Evolutionary conservation across 2,329 filamentous ascomycete species (phyloP).

Genomic region (Ascochyta koolunga): DNA sequence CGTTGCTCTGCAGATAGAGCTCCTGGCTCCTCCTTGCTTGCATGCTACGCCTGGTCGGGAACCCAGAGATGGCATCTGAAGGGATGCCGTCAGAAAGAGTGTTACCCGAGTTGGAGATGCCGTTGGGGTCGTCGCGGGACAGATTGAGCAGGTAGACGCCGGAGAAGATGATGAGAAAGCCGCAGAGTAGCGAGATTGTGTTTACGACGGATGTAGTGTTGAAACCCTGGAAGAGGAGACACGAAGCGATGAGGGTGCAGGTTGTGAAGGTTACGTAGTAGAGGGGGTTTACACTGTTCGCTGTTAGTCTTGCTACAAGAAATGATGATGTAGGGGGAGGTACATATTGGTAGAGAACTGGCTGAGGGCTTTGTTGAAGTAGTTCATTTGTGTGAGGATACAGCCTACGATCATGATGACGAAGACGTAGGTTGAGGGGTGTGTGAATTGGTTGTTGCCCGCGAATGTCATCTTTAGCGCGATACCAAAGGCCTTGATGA

Average conservation of each 20-base stretch:
- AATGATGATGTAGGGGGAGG: constrained; percentile 43
- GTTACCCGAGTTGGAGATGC: constrained; percentile 64
- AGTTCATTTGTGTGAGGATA: constrained; percentile 99
- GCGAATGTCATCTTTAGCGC: constrained; percentile 92
- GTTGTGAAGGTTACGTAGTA: constrained; percentile 99
- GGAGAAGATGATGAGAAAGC: constrained; percentile 93
- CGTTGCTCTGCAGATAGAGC: constrained; percentile 56
- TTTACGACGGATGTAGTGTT: constrained; percentile 92
- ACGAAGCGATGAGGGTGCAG: constrained; percentile 89
- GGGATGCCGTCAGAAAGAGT: constrained; percentile 75
- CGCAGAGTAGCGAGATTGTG: constrained; percentile 88
- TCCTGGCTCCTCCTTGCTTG: constrained; percentile 73
- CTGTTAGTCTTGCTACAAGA: constrained; percentile 11
- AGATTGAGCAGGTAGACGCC: constrained; percentile 96
- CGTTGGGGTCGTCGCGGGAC: constrained; percentile 89
- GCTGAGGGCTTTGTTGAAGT: constrained; percentile 98
- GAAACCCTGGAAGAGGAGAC: constrained; percentile 94
- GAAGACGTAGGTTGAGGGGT: constrained; percentile 97
- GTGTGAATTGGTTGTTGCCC: constrained; percentile 93
- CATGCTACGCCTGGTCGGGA: constrained; percentile 93
- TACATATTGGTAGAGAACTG: constrained; percentile 98
- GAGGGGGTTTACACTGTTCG: constrained; percentile 81
- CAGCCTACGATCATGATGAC: constrained; percentile 91
- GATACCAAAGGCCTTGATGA: constrained; percentile 97
- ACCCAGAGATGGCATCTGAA: constrained; percentile 86